phyloP scores from a whole-genome alignment of 805 yeast species.

The Candida mattraensis region DNA sequence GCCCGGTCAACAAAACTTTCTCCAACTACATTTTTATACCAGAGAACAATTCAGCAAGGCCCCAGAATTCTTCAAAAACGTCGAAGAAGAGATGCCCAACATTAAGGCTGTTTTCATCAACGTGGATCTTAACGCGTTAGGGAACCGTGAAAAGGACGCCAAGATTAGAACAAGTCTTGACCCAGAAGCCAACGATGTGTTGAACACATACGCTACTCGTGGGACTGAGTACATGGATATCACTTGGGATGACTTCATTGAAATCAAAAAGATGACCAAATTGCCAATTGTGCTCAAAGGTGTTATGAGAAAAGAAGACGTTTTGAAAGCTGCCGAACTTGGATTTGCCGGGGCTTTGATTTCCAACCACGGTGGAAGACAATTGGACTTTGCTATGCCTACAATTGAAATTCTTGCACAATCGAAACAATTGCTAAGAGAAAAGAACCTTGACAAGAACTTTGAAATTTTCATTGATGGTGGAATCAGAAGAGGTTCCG shows the following conservation, averaged over 20 bases:
- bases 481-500: constrained; percentile 45
- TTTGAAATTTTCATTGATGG: constrained; percentile 43
- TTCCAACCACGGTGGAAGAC: constrained; percentile 76
- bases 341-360: constrained; percentile 63
- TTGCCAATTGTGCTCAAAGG: constrained; percentile 59
- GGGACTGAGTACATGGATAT: constrained; percentile 26
- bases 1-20: constrained; percentile 73
- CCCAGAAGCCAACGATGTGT: constrained; percentile 28
- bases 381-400: constrained; percentile 60
- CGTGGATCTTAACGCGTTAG: constrained; percentile 84
- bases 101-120: constrained; percentile 77
- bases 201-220: constrained; percentile 11
- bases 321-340: constrained; percentile 52
- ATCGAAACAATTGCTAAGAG: constrained; percentile 45
- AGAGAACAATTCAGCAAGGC: constrained; percentile 65
- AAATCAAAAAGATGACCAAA: constrained; percentile 45
- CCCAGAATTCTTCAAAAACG: constrained; percentile 19
- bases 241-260: constrained; percentile 58
- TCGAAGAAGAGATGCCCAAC: constrained; percentile 43
- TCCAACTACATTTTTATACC: constrained; percentile 70
- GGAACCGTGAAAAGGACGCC: constrained; percentile 85
- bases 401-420: constrained; percentile 61
- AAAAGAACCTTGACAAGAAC: constrained; percentile 39
- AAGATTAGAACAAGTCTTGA: constrained; percentile 59
- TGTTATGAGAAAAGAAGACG: constrained; percentile 63